phyloP scores from a whole-genome alignment of 768 basidiomycete species.

The Amylocystis lapponica region DNA sequence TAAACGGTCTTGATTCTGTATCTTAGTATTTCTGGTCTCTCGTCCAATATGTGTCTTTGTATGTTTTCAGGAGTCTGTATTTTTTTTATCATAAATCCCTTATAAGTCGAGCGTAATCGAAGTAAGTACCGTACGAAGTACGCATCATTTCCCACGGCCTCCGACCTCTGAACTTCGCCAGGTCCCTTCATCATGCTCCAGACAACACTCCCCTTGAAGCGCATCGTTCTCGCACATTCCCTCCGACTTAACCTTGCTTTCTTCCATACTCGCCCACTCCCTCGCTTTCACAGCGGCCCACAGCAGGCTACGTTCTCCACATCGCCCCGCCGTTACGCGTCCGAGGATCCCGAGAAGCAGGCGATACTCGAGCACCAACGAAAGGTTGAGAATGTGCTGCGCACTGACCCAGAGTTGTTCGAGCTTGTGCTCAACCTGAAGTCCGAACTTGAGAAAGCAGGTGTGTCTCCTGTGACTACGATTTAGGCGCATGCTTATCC shows the following conservation, averaged over 20 bases:
- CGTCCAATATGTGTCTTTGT: too few relatives aligned
- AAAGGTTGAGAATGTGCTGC: constrained; percentile 1
- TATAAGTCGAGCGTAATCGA: too few relatives aligned
- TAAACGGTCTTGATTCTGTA: too few relatives aligned
- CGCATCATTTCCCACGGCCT: neutral
- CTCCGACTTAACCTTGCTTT: too few relatives aligned
- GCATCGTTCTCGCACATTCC: too few relatives aligned
- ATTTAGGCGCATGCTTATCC: neutral
- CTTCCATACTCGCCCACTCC: neutral
- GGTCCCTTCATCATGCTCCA: neutral
- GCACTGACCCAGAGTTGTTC: neutral
- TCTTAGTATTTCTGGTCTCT: too few relatives aligned
- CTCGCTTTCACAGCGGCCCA: too few relatives aligned
- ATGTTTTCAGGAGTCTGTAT: too few relatives aligned
- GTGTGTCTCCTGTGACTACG: neutral
- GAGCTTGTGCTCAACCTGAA: constrained; percentile 3
- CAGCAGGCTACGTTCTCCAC: constrained; percentile 3
- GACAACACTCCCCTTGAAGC: neutral
- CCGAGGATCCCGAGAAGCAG: constrained; percentile 3
- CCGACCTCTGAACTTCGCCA: neutral
- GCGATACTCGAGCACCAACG: neutral
- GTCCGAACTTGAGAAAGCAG: constrained; percentile 4
- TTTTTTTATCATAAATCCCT: too few relatives aligned
- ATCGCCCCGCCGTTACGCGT: constrained; percentile 2
- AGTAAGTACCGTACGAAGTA: too few relatives aligned